Percentiles rank a stretch among this genome's conserved stretches.
Conservation (phyloP, 768 basidiomycete species). For the Auricularia cornea region DNA sequence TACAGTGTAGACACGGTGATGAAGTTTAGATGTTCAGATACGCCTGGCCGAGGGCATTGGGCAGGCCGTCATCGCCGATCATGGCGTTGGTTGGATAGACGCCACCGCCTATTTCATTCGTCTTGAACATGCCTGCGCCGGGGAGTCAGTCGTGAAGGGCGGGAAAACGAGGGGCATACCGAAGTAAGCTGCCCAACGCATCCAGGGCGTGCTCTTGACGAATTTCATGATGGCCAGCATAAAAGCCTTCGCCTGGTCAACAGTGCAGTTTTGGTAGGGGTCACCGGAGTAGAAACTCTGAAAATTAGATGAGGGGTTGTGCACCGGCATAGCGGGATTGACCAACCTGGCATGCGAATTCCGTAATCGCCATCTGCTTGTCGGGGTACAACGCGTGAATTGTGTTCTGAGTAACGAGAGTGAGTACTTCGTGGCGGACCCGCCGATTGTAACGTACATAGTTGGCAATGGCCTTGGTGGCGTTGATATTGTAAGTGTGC, state of each 20-base stretch:
- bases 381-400: slow-evolving; percentile 19
- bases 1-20: too few relatives aligned
- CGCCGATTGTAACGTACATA: too few relatives aligned
- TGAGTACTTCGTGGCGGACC: too few relatives aligned
- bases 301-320: too few relatives aligned
- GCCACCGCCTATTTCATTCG: neutral
- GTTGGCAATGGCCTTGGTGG: slow-evolving; percentile 36
- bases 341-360: slow-evolving; percentile 59
- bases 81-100: slow-evolving; percentile 27
- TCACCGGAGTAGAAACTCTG: neutral
- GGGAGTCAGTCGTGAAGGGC: neutral
- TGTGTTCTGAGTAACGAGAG: slow-evolving; percentile 36
- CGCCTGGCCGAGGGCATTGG: slow-evolving; percentile 41
- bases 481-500: slow-evolving; percentile 60
- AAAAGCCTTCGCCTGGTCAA: slow-evolving; percentile 20
- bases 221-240: slow-evolving; percentile 24
- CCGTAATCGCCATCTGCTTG: slow-evolving; percentile 51
- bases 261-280: slow-evolving; percentile 43
- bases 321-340: neutral
- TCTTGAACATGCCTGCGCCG: neutral
- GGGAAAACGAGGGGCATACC: slow-evolving; percentile 32
- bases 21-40: slow-evolving; percentile 35
- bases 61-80: slow-evolving; percentile 28
- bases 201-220: slow-evolving; percentile 36
- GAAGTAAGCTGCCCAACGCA: slow-evolving; percentile 46